Conservation (phyloP, 129 eudicot genomes). For the Lactuca saligna region DNA sequence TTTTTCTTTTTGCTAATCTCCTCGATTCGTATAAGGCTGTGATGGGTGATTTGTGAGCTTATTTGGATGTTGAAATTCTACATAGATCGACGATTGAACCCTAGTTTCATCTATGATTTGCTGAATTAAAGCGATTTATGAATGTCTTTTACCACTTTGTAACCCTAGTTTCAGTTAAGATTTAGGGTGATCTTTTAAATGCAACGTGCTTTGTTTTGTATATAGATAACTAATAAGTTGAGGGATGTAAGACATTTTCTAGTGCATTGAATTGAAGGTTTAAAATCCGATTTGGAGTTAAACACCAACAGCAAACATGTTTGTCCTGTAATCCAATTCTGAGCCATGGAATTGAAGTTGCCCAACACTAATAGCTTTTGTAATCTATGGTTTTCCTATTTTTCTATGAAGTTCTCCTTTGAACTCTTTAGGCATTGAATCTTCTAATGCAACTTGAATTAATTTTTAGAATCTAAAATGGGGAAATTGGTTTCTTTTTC, state of each 20-base stretch:
- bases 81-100: constrained; percentile 24
- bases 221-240: not conserved
- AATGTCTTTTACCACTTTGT: not conserved
- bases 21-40: constrained; percentile 4
- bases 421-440: not conserved
- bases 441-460: not conserved
- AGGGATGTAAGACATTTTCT: not conserved
- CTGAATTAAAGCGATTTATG: constrained; percentile 4
- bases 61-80: not conserved
- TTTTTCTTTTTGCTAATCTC: constrained; percentile 7
- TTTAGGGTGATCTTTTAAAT: not conserved
- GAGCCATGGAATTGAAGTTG: constrained; percentile 14
- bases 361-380: constrained; percentile 4
- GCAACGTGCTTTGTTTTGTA: not conserved
- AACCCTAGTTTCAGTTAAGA: not conserved
- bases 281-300: constrained; percentile 3
- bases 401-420: constrained; percentile 3
- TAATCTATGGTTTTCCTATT: constrained; percentile 9
- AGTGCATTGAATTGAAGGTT: constrained; percentile 11
- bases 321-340: constrained; percentile 2
- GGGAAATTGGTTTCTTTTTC: not conserved
- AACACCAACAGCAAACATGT: not conserved
- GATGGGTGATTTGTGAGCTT: constrained; percentile 18
- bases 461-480: not conserved
- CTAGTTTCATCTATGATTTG: constrained; percentile 11